Base-by-base conservation (phyloP, 768 basidiomycete genomes). In the Pleurotus pulmonarius region DNA sequence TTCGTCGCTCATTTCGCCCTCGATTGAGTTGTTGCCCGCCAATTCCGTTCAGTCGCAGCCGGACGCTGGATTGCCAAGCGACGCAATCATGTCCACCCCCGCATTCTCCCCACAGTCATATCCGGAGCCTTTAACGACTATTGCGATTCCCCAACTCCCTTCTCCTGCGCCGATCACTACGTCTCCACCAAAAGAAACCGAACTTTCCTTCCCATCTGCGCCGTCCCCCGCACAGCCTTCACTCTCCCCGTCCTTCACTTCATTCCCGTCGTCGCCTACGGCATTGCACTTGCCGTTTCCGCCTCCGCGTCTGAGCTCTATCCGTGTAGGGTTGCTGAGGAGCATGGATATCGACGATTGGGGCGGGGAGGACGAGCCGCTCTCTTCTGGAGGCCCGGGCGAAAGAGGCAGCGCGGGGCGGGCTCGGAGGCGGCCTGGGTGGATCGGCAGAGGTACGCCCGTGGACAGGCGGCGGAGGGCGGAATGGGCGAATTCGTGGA, bases 311-410 rank as follows among this genome's bases (percentile, higher is more conserved):
- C 24, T 53, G 16, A 53, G 51, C 20, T 38, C 51, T 3, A 53
- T 53, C 6, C 13, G 51, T 12, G 51, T 53, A 6, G 51, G 39
- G 2, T 20, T 53, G 18, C 41, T 53, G 51, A 53, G 39, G 51
- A 53, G 51, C n/a, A 53, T 53, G 51, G 51, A 53, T 53, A 53
- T 53, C 3, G 51, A 53, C 8, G 51, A 41, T n/a, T 40, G 39
- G 13, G 51, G 51, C 16, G 39, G 26, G 5, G 51, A 53, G 9
- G 39, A 25, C 15, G 48, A 49, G 9, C 29, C 29, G 29, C 3
- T 26, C 29, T 49, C 16, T 38, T 26, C 29, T 38, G 51, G 18
- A 8, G 37, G 7, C 37, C 13, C 24, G 22, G 51, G 39, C 2
- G 51, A 41, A 11, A 24, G 26, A 25, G 39, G 40, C 3, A 18